phyloP scores from a whole-genome alignment of 73 alveolate genomes.

The Paramecium caudatum region DNA sequence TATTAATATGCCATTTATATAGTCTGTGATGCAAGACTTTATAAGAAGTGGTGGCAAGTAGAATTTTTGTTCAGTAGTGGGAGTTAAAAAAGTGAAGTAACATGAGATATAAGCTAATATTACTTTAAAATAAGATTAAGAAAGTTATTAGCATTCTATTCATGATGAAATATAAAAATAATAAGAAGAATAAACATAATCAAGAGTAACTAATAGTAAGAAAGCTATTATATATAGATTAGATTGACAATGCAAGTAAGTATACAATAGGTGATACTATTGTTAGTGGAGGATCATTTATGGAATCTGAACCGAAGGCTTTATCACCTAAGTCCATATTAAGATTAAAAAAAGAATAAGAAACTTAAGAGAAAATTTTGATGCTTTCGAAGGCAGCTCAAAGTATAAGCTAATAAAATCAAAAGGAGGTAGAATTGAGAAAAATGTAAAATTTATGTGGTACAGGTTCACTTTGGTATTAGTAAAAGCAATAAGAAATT shows the following conservation, averaged over 20 bases:
- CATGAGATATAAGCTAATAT: background rate
- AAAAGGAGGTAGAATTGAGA: background rate
- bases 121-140: background rate
- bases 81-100: constrained; percentile 41
- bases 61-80: background rate
- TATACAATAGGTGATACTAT: constrained; percentile 46
- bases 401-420: background rate
- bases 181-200: background rate
- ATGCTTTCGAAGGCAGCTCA: constrained; percentile 31
- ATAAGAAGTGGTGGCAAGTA: constrained; percentile 56
- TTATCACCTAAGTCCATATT: constrained; percentile 30
- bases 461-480: background rate
- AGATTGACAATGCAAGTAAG: constrained; percentile 36
- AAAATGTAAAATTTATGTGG: constrained; percentile 22
- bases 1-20: constrained; percentile 49
- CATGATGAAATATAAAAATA: background rate
- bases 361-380: background rate
- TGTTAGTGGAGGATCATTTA: constrained; percentile 6
- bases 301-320: background rate
- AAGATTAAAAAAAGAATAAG: constrained; percentile 30
- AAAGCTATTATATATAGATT: background rate
- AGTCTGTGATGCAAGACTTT: constrained; percentile 54
- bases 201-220: constrained; percentile 8
- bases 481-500: constrained; percentile 13
- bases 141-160: background rate